Evolutionary conservation across 768 basidiomycete species (phyloP).

Genomic region (Phlebiopsis gigantea): DNA sequence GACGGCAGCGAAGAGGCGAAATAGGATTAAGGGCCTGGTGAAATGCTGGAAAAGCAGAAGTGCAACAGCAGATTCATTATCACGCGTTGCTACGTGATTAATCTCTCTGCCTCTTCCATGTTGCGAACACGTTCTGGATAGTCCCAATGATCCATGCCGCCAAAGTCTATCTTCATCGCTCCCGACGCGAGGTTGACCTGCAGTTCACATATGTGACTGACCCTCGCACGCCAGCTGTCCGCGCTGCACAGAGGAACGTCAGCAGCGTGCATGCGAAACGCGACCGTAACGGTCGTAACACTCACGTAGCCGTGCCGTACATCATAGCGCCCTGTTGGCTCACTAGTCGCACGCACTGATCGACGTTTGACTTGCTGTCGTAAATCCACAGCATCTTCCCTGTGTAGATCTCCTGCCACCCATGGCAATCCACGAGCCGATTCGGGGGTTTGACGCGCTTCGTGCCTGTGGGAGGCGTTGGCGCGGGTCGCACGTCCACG

Average conservation of each 20-base stretch:
- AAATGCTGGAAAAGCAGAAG: no score
- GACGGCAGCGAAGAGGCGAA: no score
- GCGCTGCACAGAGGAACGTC: conserved; percentile 38
- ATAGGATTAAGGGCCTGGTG: no score
- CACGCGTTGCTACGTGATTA: not conserved
- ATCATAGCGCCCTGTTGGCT: conserved; percentile 46
- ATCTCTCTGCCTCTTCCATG: conserved; percentile 44
- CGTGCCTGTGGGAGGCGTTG: conserved; percentile 38
- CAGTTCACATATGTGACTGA: conserved; percentile 64
- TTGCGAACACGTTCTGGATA: conserved; percentile 58
- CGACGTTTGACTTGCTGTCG: conserved; percentile 57
- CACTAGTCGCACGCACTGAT: conserved; percentile 65
- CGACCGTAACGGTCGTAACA: no score
- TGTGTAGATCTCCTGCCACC: conserved; percentile 69
- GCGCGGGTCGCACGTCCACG: conserved; percentile 56
- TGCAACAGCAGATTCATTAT: not conserved
- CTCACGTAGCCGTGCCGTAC: conserved; percentile 78
- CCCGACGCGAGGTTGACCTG: conserved; percentile 60
- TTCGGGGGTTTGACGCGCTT: conserved; percentile 46
- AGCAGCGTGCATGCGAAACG: not conserved
- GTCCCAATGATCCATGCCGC: conserved; percentile 73
- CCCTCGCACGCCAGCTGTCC: conserved; percentile 78
- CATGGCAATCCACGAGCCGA: conserved; percentile 53
- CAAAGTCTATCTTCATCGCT: conserved; percentile 68
- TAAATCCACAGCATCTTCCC: conserved; percentile 75